These are phyloP conservation scores for Carpinus viminea DNA, from an alignment of 306 rosid genomes.

Conservation along the genomic window DNA sequence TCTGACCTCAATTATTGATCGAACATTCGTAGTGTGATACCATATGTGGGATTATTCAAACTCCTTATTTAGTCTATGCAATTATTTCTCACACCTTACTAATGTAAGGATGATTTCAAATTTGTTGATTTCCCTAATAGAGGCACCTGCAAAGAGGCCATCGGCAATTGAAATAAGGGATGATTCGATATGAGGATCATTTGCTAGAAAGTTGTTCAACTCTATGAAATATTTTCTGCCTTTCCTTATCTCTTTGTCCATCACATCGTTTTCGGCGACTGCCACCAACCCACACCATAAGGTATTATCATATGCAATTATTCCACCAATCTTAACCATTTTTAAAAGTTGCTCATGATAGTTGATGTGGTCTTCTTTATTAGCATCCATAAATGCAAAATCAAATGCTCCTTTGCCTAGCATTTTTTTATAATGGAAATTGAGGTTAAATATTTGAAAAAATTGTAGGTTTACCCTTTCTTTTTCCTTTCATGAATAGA, in stretches of 20 bases:
- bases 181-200: slow-evolving; percentile 44
- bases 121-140: neutral
- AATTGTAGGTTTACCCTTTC: too few relatives aligned
- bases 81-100: too few relatives aligned
- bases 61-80: too few relatives aligned
- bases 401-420: slow-evolving; percentile 47
- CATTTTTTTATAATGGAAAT: neutral
- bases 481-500: too few relatives aligned
- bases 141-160: slow-evolving; percentile 53
- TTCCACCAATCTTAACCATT: slow-evolving; percentile 57
- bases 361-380: slow-evolving; percentile 30
- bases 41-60: too few relatives aligned
- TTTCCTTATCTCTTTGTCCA: neutral
- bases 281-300: slow-evolving; percentile 54
- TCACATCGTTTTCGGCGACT: slow-evolving; percentile 20
- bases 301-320: slow-evolving; percentile 59
- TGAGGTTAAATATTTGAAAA: too few relatives aligned
- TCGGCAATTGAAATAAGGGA: slow-evolving; percentile 44
- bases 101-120: too few relatives aligned
- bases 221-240: slow-evolving; percentile 15
- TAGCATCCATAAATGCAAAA: slow-evolving; percentile 60
- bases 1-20: too few relatives aligned
- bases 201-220: slow-evolving; percentile 39
- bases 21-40: neutral
- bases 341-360: slow-evolving; percentile 52